phyloP scores from a whole-genome alignment of 257 asterid species.

The Cynanchum wilfordii region DNA sequence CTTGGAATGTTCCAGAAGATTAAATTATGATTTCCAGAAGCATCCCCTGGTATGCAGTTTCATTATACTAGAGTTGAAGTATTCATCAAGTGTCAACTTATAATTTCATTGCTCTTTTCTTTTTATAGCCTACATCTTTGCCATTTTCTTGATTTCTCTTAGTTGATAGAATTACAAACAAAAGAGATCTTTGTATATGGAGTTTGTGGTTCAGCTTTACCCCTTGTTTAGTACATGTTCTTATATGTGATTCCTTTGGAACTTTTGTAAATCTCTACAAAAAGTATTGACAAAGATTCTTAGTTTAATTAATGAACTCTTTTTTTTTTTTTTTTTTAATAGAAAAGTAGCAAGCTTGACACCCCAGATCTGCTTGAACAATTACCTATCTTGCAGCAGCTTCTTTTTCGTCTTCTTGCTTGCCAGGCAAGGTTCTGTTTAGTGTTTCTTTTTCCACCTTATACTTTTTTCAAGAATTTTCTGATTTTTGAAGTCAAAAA shows the following conservation, averaged over 20 bases:
- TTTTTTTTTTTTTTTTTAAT: too few species aligned
- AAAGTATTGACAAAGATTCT: not conserved
- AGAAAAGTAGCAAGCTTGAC: constrained; percentile 60
- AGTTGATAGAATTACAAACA: not conserved
- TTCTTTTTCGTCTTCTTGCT: constrained; percentile 67
- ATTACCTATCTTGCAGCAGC: constrained; percentile 59
- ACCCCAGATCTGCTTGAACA: constrained; percentile 54
- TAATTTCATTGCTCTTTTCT: not conserved
- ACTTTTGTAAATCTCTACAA: not conserved
- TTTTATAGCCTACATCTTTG: not conserved
- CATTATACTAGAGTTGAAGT: not conserved
- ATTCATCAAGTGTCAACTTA: not conserved
- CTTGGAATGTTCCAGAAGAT: constrained; percentile 56
- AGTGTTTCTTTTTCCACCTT: not conserved
- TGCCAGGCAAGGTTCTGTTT: constrained; percentile 47
- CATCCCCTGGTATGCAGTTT: constrained; percentile 47
- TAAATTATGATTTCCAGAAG: constrained; percentile 62
- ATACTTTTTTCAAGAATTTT: not conserved
- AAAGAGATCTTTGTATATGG: not conserved
- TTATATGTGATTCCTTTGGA: not conserved
- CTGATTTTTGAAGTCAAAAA: not conserved
- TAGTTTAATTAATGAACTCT: not conserved
- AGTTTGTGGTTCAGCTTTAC: not conserved
- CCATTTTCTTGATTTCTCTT: not conserved
- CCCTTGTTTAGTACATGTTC: not conserved